Base-by-base conservation (phyloP, 805 yeast species). In the Jamesozyma lodderae region DNA sequence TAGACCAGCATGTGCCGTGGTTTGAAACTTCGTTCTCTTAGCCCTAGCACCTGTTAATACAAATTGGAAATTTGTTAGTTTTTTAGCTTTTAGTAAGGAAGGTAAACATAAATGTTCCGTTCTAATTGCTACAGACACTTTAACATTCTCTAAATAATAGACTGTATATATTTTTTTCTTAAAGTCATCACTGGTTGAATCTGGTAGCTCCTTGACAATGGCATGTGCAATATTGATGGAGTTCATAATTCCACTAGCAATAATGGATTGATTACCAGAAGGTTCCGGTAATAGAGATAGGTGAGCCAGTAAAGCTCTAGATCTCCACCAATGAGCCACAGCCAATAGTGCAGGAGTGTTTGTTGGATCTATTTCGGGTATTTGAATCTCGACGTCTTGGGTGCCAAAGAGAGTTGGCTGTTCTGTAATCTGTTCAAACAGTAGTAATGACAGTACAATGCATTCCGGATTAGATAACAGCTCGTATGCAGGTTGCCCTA, bases 31-130 rank as follows among this genome's bases (percentile, higher is more conserved):
- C 4, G 97, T 90, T 53, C 92, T 70, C 55, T 78, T 81, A 8
- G 95, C 96, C 48, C 78, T 78, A 40, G 92, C 83, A 47, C 97
- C 97, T 1, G 96, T 82, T 33, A 90, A 62, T 0, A 79, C 72
- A 46, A 79, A 72, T 35, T 72, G 64, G 33, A 86, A 68, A 1
- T 75, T 71, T 0, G 87, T 75, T 9, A 80, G 53, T 11, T 71
- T 69, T 31, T 75, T 71, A 2, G 79, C 84, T 43, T 70, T 70
- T 1, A 64, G 59, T 43, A 83, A 62, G 4, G 75, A 67, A 6
- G 77, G 75, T 17, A 70, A 59, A 1, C 81, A 69, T 24, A 77
- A 56, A 45, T 76, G 73, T 51, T 83, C 94, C 18, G 81, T 69
- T 36, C 73, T 73, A 17, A 79, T 72, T 28, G 78, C 79, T 16